phyloP scores from a whole-genome alignment of 1,284 basidiomycete species.

The Austropuccinia psidii region DNA sequence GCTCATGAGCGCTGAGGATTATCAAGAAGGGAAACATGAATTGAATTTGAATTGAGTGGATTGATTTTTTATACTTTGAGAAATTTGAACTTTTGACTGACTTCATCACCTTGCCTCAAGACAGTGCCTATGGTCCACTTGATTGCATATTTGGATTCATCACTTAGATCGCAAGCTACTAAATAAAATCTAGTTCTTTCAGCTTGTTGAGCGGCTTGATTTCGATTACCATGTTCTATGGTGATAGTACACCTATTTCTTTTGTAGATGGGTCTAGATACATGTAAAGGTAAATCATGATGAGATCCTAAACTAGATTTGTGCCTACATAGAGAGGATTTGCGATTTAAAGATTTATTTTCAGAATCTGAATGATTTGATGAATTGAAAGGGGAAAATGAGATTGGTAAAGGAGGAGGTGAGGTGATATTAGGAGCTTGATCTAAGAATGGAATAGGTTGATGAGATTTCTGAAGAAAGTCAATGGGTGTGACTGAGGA shows the following conservation, averaged over 20 bases:
- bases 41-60: too few species aligned
- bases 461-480: slow-evolving; percentile 18
- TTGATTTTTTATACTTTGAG: too few species aligned
- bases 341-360: background rate
- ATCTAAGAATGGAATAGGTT: slow-evolving; percentile 29
- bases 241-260: slow-evolving; percentile 29
- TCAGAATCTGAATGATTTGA: background rate
- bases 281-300: slow-evolving; percentile 7
- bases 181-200: slow-evolving; percentile 25
- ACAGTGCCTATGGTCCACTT: slow-evolving; percentile 37
- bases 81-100: too few species aligned
- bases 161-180: slow-evolving; percentile 34
- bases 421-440: slow-evolving; percentile 28
- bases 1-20: too few species aligned
- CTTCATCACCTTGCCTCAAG: slow-evolving; percentile 32
- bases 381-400: too few species aligned
- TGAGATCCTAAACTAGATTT: background rate
- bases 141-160: slow-evolving; percentile 33
- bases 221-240: slow-evolving; percentile 31
- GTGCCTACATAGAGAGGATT: background rate
- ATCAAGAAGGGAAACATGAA: too few species aligned
- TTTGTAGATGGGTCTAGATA: slow-evolving; percentile 29
- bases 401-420: slow-evolving; percentile 8
- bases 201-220: background rate
- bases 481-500: slow-evolving; percentile 26